Conservation (phyloP, 1,284 basidiomycete species). For the Trichosporon sp. region DNA sequence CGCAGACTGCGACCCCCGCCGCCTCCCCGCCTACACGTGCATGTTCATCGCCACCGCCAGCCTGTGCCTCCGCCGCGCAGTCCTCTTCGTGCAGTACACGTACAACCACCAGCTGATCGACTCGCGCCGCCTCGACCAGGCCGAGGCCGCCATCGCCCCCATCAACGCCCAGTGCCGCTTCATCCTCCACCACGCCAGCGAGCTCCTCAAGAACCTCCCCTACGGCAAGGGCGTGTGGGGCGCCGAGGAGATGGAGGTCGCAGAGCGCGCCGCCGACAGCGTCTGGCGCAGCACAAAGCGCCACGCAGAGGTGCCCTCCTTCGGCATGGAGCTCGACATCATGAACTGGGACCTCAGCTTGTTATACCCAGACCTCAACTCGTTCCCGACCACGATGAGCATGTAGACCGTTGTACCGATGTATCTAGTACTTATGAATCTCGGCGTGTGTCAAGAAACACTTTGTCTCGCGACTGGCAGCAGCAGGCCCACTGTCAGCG, state of each 20-base stretch:
- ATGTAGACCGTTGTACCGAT: neutral
- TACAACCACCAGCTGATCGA: conserved; percentile 1
- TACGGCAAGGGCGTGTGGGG: neutral
- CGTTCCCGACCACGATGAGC: conserved; percentile 4
- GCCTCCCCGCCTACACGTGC: neutral
- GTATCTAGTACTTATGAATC: neutral
- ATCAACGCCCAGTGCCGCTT: neutral
- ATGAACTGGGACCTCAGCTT: conserved; percentile 15
- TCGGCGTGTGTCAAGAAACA: neutral
- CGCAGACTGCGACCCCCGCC: neutral
- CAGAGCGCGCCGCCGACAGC: neutral
- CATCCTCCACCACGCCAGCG: neutral
- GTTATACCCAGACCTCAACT: neutral
- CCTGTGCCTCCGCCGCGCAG: neutral
- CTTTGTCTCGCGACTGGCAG: too few species aligned
- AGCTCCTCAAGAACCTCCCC: neutral
- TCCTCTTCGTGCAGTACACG: neutral
- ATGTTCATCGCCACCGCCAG: neutral
- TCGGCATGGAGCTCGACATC: conserved; percentile 17
- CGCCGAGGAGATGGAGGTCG: neutral
- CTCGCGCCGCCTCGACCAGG: neutral
- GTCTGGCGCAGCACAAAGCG: neutral
- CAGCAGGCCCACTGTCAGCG: too few species aligned
- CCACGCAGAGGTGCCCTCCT: conserved; percentile 5
- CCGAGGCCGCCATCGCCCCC: neutral